Conservation (phyloP, 1,139 yeast species). For the Lodderomyces metapsilosis region DNA sequence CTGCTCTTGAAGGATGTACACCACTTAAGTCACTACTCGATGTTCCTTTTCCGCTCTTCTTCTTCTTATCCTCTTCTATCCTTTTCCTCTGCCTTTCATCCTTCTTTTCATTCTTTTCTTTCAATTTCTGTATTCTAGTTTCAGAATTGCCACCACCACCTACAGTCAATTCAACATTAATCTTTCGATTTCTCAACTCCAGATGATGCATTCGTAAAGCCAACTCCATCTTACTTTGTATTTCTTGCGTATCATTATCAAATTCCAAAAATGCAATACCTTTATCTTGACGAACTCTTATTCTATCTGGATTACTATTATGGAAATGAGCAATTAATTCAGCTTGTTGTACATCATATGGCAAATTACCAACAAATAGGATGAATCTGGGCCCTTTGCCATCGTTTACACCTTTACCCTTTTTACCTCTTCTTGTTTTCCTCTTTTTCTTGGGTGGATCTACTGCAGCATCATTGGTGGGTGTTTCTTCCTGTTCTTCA, state of each 20-base stretch:
- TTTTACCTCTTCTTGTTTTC: conserved; percentile 76
- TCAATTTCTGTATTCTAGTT: conserved; percentile 66
- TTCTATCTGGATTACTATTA: conserved; percentile 65
- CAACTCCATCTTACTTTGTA: conserved; percentile 75
- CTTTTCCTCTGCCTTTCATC: conserved; percentile 60
- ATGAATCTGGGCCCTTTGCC: conserved; percentile 70
- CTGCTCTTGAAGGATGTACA: conserved; percentile 62
- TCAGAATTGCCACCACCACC: conserved; percentile 97
- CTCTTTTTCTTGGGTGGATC: conserved; percentile 55
- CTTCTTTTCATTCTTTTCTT: conserved; percentile 73
- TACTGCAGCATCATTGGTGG: not conserved
- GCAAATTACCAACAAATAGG: conserved; percentile 89
- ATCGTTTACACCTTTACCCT: conserved; percentile 53
- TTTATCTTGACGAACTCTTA: conserved; percentile 77
- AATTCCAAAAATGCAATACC: conserved; percentile 95
- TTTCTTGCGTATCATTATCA: conserved; percentile 57
- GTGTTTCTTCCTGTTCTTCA: conserved; percentile 11
- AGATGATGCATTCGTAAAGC: conserved; percentile 85
- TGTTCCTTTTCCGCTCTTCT: conserved; percentile 24
- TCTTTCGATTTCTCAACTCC: conserved; percentile 62
- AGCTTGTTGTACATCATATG: conserved; percentile 63
- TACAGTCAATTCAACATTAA: conserved; percentile 93
- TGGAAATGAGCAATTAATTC: conserved; percentile 75
- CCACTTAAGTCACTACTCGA: conserved; percentile 26
- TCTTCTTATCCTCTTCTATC: conserved; percentile 28